Conservation (phyloP, 2,329 filamentous ascomycete species). For the Botryotinia narcissicola region DNA sequence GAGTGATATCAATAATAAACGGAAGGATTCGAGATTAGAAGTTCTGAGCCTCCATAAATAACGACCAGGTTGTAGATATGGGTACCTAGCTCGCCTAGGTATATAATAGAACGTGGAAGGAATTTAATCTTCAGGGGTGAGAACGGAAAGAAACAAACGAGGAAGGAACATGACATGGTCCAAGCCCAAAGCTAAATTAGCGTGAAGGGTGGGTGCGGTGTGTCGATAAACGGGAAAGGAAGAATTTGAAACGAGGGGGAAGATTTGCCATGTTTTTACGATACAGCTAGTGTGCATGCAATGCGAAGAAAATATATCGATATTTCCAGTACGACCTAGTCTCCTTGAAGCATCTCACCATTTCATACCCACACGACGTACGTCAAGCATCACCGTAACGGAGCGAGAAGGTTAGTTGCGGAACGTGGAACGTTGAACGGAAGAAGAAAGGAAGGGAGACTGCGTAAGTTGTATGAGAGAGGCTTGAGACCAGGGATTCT, state of each 20-base stretch:
- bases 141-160: not conserved
- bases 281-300: not conserved
- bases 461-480: not conserved
- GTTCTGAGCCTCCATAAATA: not conserved
- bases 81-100: too few species aligned
- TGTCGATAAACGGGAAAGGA: slow-evolving; percentile 11
- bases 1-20: not conserved
- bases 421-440: slow-evolving; percentile 10
- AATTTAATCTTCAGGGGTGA: not conserved
- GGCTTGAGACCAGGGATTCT: not conserved
- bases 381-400: not conserved
- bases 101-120: not conserved
- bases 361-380: not conserved
- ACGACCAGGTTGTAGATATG: not conserved
- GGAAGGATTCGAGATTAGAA: not conserved
- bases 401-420: not conserved
- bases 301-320: not conserved
- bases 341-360: not conserved
- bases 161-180: not conserved
- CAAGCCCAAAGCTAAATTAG: slow-evolving; percentile 7
- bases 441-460: slow-evolving; percentile 14
- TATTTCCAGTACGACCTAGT: not conserved
- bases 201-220: not conserved
- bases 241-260: slow-evolving; percentile 13
- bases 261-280: slow-evolving; percentile 9